Conservation (phyloP, 805 yeast genomes). For the Saturnispora sanitii region DNA sequence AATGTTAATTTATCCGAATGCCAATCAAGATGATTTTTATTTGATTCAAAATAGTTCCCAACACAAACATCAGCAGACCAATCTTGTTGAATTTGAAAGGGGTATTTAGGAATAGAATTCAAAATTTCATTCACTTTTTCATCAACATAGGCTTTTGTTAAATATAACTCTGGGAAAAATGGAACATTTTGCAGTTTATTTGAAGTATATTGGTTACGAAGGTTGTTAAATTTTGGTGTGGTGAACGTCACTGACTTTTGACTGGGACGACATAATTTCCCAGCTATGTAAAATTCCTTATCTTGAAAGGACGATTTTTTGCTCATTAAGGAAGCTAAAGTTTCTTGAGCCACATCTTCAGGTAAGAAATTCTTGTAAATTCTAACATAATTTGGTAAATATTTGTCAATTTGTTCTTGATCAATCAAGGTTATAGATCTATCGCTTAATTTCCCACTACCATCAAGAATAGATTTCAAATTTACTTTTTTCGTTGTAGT, state of each 20-base stretch:
- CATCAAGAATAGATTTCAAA: neutral
- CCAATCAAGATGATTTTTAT: conserved; percentile 51
- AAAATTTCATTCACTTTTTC: conserved; percentile 17
- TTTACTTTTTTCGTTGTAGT: neutral
- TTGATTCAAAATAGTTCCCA: conserved; percentile 44
- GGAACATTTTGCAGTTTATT: conserved; percentile 1
- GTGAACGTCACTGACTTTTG: conserved; percentile 37
- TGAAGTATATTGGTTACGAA: conserved; percentile 2
- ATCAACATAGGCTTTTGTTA: conserved; percentile 13
- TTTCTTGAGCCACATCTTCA: conserved; percentile 33
- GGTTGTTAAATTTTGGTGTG: neutral
- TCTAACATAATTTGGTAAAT: conserved; percentile 44
- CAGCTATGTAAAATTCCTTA: conserved; percentile 51
- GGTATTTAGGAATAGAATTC: conserved; percentile 18
- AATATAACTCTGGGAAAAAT: conserved; percentile 13
- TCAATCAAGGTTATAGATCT: conserved; percentile 30
- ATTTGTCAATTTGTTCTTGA: conserved; percentile 39
- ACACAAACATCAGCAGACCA: conserved; percentile 51
- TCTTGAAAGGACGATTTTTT: conserved; percentile 32
- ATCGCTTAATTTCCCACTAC: neutral
- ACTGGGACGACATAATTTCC: conserved; percentile 49
- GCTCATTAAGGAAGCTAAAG: conserved; percentile 34
- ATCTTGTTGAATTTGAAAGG: conserved; percentile 29
- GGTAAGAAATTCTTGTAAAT: conserved; percentile 47
- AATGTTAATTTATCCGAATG: conserved; percentile 68